Conservation (phyloP, 2,329 filamentous ascomycete species). For the Stemphylium beticola region DNA sequence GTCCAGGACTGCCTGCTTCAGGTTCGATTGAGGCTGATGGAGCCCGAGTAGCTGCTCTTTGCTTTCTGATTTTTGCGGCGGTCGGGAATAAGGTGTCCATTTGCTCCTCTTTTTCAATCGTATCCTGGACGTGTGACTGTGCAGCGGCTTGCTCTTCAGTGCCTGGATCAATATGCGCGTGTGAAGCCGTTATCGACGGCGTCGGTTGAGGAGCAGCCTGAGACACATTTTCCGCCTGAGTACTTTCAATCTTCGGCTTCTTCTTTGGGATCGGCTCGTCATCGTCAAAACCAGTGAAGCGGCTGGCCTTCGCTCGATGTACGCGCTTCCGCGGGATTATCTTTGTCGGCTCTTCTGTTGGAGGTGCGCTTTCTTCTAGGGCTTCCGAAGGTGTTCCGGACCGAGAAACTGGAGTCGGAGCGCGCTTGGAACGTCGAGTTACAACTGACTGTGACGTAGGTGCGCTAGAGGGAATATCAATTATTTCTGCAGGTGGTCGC, state of each 20-base stretch:
- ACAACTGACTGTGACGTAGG: conserved; percentile 18
- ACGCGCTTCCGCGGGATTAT: conserved; percentile 39
- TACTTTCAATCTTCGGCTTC: conserved; percentile 33
- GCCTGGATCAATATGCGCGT: conserved; percentile 23
- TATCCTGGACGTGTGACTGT: conserved; percentile 47
- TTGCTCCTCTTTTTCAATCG: conserved; percentile 57
- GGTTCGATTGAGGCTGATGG: conserved; percentile 38
- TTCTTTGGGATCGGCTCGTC: conserved; percentile 47
- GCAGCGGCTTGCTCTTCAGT: conserved; percentile 34
- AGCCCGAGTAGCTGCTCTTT: conserved; percentile 55
- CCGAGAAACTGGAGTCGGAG: conserved; percentile 24
- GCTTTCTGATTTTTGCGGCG: conserved; percentile 78
- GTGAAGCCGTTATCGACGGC: conserved; percentile 13
- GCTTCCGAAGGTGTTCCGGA: conserved; percentile 25
- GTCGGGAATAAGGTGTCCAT: conserved; percentile 78
- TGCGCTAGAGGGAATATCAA: conserved; percentile 25
- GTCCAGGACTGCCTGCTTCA: conserved; percentile 47
- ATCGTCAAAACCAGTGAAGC: conserved; percentile 78
- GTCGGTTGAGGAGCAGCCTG: conserved; percentile 15
- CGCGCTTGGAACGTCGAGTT: conserved; percentile 21
- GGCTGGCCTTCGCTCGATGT: conserved; percentile 49
- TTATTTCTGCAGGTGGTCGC: conserved; percentile 62
- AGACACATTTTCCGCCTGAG: conserved; percentile 35
- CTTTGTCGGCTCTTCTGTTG: conserved; percentile 30
- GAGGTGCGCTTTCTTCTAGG: conserved; percentile 20